phyloP scores from a whole-genome alignment of 1,284 basidiomycete genomes.

The Ustilago sp. region DNA sequence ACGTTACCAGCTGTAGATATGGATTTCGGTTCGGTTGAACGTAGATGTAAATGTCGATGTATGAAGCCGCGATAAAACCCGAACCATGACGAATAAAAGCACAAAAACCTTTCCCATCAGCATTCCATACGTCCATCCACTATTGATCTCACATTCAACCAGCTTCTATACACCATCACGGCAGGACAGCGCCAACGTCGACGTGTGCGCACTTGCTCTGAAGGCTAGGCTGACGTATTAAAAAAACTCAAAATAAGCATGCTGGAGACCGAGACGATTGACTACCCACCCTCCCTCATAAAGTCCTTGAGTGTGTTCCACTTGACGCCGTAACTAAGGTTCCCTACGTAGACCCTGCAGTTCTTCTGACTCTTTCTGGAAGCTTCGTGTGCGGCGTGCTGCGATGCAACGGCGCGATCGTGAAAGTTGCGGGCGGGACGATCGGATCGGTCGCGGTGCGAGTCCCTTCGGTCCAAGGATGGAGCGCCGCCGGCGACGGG shows the following conservation, averaged over 20 bases:
- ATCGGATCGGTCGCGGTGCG: slow-evolving; percentile 26
- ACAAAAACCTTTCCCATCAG: slow-evolving; percentile 46
- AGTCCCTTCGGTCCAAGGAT: slow-evolving; percentile 27
- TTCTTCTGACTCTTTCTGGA: slow-evolving; percentile 94
- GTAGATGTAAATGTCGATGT: background rate
- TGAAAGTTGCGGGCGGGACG: slow-evolving; percentile 33
- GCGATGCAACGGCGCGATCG: slow-evolving; percentile 36
- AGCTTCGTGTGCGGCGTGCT: slow-evolving; percentile 63
- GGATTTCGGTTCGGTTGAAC: background rate
- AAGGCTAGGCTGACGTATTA: background rate
- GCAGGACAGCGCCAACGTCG: background rate
- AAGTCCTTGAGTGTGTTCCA: slow-evolving; percentile 87
- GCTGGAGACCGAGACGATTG: slow-evolving; percentile 10
- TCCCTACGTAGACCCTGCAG: slow-evolving; percentile 97
- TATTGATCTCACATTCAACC: slow-evolving; percentile 5
- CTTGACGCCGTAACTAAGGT: slow-evolving; percentile 96
- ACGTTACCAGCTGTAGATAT: slow-evolving; percentile 74
- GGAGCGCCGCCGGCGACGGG: slow-evolving; percentile 37
- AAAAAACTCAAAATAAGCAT: slow-evolving; percentile 15
- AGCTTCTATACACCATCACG: slow-evolving; percentile 7
- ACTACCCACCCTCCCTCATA: slow-evolving; percentile 66
- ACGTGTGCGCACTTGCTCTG: background rate
- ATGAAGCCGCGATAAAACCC: slow-evolving; percentile 9
- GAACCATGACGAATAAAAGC: slow-evolving; percentile 34
- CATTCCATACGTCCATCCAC: slow-evolving; percentile 24